Conservation (phyloP, 2,329 filamentous ascomycete genomes). For the Diaporthe caulivora region DNA sequence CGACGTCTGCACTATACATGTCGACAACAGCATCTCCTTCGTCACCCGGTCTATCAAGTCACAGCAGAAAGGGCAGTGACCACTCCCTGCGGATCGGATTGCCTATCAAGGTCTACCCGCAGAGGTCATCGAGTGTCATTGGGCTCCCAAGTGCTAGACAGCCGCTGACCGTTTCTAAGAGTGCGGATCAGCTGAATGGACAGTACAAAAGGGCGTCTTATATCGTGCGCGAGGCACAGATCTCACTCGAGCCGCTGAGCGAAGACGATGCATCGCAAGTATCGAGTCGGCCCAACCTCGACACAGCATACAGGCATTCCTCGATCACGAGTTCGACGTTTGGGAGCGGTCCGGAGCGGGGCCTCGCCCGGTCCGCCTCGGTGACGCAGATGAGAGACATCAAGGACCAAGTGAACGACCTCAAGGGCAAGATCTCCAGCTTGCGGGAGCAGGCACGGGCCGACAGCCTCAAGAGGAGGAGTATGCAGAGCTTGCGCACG, state of each 20-base stretch:
- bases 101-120: conserved; percentile 57
- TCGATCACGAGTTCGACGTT: conserved; percentile 60
- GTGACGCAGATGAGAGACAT: conserved; percentile 79
- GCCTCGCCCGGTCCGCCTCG: conserved; percentile 75
- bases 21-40: conserved; percentile 45
- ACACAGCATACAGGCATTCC: conserved; percentile 45
- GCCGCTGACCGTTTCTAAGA: conserved; percentile 57
- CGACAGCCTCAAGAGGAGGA: conserved; percentile 82
- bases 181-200: conserved; percentile 55
- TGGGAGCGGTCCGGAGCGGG: conserved; percentile 57
- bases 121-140: conserved; percentile 74
- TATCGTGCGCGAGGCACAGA: conserved; percentile 53
- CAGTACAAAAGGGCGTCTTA: conserved; percentile 51
- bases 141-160: conserved; percentile 70
- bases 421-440: conserved; percentile 87
- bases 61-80: conserved; percentile 73
- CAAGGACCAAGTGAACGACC: conserved; percentile 85
- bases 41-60: conserved; percentile 52
- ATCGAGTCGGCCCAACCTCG: conserved; percentile 5
- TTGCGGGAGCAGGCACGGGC: conserved; percentile 83
- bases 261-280: conserved; percentile 61
- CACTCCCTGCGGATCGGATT: conserved; percentile 62
- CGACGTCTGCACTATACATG: conserved; percentile 53
- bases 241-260: conserved; percentile 63
- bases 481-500: conserved; percentile 79